Evolutionary conservation across 306 rosid species (phyloP).

Genomic region (Quercus mongolica): DNA sequence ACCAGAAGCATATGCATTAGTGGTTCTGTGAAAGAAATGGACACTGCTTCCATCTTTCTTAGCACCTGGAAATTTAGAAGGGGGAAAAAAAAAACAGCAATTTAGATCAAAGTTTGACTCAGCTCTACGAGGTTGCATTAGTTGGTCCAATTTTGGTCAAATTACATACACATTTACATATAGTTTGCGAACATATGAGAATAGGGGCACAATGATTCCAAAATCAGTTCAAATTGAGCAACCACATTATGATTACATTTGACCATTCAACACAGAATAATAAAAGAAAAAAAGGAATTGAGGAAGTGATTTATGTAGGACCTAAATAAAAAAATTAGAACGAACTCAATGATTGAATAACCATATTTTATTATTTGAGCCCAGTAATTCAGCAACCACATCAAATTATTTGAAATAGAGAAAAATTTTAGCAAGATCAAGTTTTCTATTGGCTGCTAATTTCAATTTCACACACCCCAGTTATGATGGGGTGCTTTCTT

Average conservation of each 20-base stretch:
- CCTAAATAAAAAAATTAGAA: too few species aligned
- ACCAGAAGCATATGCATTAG: slow-evolving; percentile 78
- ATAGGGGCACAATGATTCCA: too few species aligned
- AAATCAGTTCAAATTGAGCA: neutral
- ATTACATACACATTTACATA: neutral
- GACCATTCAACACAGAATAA: slow-evolving; percentile 1
- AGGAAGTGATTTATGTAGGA: too few species aligned
- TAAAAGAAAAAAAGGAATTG: neutral
- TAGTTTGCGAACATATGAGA: neutral
- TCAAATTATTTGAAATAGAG: neutral
- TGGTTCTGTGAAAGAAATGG: slow-evolving; percentile 72
- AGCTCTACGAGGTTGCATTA: neutral
- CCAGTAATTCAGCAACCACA: too few species aligned
- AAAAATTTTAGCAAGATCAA: neutral
- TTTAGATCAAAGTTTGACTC: neutral
- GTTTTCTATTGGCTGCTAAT: too few species aligned
- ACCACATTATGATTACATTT: slow-evolving; percentile 8
- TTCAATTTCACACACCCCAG: too few species aligned
- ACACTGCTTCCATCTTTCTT: slow-evolving; percentile 74
- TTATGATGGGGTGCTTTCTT: too few species aligned
- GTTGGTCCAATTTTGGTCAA: neutral
- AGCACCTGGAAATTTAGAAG: slow-evolving; percentile 49
- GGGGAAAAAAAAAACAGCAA: neutral
- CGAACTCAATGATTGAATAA: too few species aligned
- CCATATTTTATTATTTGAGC: too few species aligned